Base-by-base conservation (phyloP, 306 rosid species). In the Prunus persica region DNA sequence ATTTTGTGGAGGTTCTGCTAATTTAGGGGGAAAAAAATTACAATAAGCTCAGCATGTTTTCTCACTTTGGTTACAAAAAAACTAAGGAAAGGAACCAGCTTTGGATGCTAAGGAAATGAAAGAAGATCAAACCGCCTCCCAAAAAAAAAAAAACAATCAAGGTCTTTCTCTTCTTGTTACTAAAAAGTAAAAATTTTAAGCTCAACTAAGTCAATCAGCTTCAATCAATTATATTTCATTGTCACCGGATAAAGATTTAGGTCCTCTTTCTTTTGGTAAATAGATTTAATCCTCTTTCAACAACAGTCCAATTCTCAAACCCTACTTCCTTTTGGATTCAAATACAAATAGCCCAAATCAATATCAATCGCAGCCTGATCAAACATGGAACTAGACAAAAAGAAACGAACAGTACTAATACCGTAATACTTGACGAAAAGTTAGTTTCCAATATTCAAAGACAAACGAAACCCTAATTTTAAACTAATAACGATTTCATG, bases 161-260 rank as follows among this genome's bases (percentile, higher is more conserved):
- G 58, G 64, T 24, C 58, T 68, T 28, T 47, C 58, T 47, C 14
- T 46, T 20, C 55, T 34, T 34, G 6, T 24, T 49, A 45, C 19
- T 25, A 32, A 14, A 46, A 25, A 11, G 18, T 3, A 27, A 22
- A 73, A 49, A 6, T 11, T 73, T 55, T 27, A 46, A 60, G 9
- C n/a, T 2, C 62, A 10, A 20, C 67, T 50, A 51, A 22, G 24
- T 71, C 77, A 51, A 63, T 79, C 20, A 72, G 66, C 57, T 25
- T 43, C 27, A 60, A 54, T 69, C 30, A 60, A 52, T 15, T 60
- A 25, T 56, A 69, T 52, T 27, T 47, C 80, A 11, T 24, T 5
- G 24, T 57, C 57, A 11, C 49, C 76, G 65, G 38, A 56, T 57
- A 27, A 25, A 27, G 52, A 47, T 41, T 3, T 18, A 25, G 58